Conservation (phyloP, 805 yeast species). For the Schwanniomyces pseudopolymorphus region DNA sequence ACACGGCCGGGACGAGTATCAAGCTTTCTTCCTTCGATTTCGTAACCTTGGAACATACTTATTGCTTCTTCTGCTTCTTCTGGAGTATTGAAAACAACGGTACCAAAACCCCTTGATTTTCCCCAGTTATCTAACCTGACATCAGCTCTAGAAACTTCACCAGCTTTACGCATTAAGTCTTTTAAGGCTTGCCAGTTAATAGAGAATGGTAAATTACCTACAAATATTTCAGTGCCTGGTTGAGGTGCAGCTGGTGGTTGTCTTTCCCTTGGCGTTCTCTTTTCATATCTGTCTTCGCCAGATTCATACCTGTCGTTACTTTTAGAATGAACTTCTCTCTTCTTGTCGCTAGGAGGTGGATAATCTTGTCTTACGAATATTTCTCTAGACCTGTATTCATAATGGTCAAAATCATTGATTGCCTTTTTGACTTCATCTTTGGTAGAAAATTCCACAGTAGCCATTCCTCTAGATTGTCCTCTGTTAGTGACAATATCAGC, state of each 20-base stretch:
- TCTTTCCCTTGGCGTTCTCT: constrained; percentile 8
- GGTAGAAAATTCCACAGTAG: constrained; percentile 78
- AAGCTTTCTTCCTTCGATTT: constrained; percentile 70
- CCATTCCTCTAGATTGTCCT: constrained; percentile 87
- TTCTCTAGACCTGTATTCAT: constrained; percentile 66
- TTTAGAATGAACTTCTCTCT: constrained; percentile 19
- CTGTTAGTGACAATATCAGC: constrained; percentile 80
- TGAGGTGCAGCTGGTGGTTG: constrained; percentile 15
- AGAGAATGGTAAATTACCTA: constrained; percentile 82
- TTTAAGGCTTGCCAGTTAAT: constrained; percentile 81
- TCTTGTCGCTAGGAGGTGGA: constrained; percentile 63
- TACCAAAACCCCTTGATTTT: constrained; percentile 83
- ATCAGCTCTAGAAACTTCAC: constrained; percentile 81
- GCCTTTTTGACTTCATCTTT: constrained; percentile 70
- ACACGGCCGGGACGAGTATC: constrained; percentile 73
- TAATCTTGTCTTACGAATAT: constrained; percentile 89
- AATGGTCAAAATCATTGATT: constrained; percentile 65
- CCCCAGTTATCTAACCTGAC: constrained; percentile 66
- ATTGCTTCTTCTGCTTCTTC: constrained; percentile 76
- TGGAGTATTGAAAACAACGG: constrained; percentile 63
- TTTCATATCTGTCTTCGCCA: constrained; percentile 19
- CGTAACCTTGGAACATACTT: constrained; percentile 64
- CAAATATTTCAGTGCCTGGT: constrained; percentile 61
- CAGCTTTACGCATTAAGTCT: constrained; percentile 77
- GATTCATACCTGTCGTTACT: constrained; percentile 24